These are phyloP conservation scores for Tylopilus balloui DNA, from an alignment of 768 basidiomycete species.

Conservation along the genomic window DNA sequence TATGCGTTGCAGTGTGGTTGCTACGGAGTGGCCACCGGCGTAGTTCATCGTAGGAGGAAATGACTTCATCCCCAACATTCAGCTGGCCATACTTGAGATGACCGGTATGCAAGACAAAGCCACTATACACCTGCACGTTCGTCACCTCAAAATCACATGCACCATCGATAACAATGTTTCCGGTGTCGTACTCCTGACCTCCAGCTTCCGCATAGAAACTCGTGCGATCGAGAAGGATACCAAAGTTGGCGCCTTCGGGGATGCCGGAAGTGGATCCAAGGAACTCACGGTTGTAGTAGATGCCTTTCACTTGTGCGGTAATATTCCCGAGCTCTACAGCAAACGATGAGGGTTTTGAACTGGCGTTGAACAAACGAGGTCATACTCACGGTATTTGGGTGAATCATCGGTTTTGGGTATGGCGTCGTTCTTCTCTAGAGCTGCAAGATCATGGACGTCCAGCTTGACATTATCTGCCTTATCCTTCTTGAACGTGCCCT, in stretches of 20 bases:
- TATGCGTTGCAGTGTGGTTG: constrained; percentile 98
- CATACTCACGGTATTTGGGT: constrained; percentile 79
- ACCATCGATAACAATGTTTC: constrained; percentile 90
- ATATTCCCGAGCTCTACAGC: constrained; percentile 70
- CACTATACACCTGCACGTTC: constrained; percentile 91
- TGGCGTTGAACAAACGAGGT: background rate
- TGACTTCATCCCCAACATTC: constrained; percentile 72
- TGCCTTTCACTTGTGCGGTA: constrained; percentile 69
- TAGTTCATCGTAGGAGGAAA: constrained; percentile 92
- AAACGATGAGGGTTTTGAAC: constrained; percentile 1
- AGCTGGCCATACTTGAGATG: constrained; percentile 84
- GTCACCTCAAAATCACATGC: constrained; percentile 88
- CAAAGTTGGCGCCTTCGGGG: constrained; percentile 66
- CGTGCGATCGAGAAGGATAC: constrained; percentile 85
- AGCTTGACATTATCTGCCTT: constrained; percentile 72
- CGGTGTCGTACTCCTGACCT: constrained; percentile 96
- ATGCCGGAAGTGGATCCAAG: constrained; percentile 60
- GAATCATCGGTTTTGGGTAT: constrained; percentile 93
- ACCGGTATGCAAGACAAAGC: constrained; percentile 94
- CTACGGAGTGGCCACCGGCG: constrained; percentile 94
- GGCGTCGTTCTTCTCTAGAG: constrained; percentile 67
- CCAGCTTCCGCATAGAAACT: constrained; percentile 98
- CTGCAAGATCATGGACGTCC: constrained; percentile 91
- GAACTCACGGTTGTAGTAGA: constrained; percentile 82
- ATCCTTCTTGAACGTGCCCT: constrained; percentile 72